A percentile compares a stretch with the other conserved stretches of the same genome.
phyloP scores from a whole-genome alignment of 768 basidiomycete genomes.

The Collybia nuda region DNA sequence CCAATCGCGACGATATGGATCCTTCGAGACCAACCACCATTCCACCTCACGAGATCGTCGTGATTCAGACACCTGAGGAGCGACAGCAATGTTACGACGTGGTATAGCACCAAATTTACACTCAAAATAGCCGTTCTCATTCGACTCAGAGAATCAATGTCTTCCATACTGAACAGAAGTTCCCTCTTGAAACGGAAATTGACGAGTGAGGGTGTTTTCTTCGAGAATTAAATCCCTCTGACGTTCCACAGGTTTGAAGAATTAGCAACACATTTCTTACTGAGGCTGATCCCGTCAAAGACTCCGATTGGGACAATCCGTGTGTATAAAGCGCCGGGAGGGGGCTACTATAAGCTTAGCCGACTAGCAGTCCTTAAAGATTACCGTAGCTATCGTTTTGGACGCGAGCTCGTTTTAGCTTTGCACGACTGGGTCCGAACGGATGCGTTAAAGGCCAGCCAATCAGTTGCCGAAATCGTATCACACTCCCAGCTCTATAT shows the following conservation, averaged over 20 bases:
- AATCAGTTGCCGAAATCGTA: slow-evolving; percentile 41
- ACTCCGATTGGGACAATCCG: slow-evolving; percentile 75
- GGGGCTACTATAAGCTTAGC: slow-evolving; percentile 66
- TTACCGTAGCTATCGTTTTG: slow-evolving; percentile 65
- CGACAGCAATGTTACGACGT: slow-evolving; percentile 68
- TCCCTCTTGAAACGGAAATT: slow-evolving; percentile 71
- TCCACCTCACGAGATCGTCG: slow-evolving; percentile 60
- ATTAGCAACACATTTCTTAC: slow-evolving; percentile 66
- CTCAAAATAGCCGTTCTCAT: slow-evolving; percentile 1
- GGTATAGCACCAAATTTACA: slow-evolving; percentile 21
- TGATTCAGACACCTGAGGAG: slow-evolving; percentile 44
- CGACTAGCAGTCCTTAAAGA: slow-evolving; percentile 68
- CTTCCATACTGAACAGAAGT: slow-evolving; percentile 67
- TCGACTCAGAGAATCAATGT: slow-evolving; percentile 45
- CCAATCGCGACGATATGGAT: neutral
- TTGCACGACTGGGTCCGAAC: slow-evolving; percentile 59
- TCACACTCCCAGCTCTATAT: slow-evolving; percentile 73
- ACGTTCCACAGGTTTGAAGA: slow-evolving; percentile 53
- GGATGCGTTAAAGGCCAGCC: slow-evolving; percentile 33
- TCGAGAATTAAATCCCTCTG: neutral
- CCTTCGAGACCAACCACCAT: neutral
- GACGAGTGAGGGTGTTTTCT: slow-evolving; percentile 54
- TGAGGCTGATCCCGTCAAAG: slow-evolving; percentile 61
- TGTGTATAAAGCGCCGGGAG: slow-evolving; percentile 32
- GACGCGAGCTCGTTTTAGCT: slow-evolving; percentile 60